A percentile compares a stretch with the other conserved stretches of the same genome.
These are phyloP conservation scores for Hymenoscyphus fructigenus DNA, from an alignment of 2,329 filamentous ascomycete species.

Conservation along the genomic window DNA sequence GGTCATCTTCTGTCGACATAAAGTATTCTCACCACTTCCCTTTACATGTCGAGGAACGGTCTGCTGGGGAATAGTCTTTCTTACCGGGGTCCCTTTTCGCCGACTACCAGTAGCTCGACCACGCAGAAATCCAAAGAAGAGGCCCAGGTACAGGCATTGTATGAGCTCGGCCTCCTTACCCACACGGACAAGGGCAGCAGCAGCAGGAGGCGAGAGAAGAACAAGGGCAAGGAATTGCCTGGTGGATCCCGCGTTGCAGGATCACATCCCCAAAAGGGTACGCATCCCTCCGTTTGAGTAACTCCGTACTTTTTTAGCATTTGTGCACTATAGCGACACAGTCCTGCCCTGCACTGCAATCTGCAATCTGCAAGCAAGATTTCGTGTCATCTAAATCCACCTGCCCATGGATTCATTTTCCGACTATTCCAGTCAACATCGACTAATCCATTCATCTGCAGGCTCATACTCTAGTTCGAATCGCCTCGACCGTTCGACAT, in stretches of 20 bases:
- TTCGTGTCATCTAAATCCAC: not conserved
- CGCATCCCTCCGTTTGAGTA: conserved; percentile 18
- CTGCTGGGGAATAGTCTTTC: not conserved
- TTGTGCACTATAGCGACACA: not conserved
- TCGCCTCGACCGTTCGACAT: conserved; percentile 11
- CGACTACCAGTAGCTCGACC: not conserved
- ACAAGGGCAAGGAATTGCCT: conserved; percentile 28
- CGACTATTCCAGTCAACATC: conserved; percentile 9
- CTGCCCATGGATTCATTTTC: conserved; percentile 1
- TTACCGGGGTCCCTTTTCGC: not conserved
- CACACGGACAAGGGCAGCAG: conserved; percentile 31
- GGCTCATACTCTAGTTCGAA: conserved; percentile 10
- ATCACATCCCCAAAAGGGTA: conserved; percentile 34
- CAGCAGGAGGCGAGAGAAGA: conserved; percentile 31
- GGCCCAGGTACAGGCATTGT: conserved; percentile 34
- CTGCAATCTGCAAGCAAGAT: too few relatives aligned
- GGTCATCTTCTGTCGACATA: not conserved
- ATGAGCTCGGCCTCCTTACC: conserved; percentile 36
- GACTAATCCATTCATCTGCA: conserved; percentile 22
- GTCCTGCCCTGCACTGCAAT: too few relatives aligned
- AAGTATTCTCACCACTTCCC: not conserved
- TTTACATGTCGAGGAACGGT: not conserved
- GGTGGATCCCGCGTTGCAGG: conserved; percentile 34
- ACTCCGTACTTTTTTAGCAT: conserved; percentile 4
- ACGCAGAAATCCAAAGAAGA: conserved; percentile 22